These are phyloP conservation scores for Phoma sp. DNA, from an alignment of 2,329 filamentous ascomycete species.

Conservation along the genomic window DNA sequence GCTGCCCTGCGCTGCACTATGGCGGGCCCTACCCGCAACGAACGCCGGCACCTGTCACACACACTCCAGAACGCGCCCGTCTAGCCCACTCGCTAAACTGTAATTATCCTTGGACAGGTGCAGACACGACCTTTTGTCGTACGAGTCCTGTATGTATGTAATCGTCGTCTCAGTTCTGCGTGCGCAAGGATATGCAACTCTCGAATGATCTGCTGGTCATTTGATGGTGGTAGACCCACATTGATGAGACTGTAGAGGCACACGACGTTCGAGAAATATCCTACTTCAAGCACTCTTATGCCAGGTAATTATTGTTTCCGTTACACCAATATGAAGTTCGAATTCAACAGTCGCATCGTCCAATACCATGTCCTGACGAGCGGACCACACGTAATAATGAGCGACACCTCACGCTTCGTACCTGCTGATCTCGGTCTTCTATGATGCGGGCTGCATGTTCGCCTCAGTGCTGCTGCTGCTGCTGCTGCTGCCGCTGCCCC, in stretches of 20 bases:
- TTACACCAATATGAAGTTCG: slow-evolving; percentile 2
- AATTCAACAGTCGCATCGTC: background rate
- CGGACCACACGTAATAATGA: slow-evolving; percentile 5
- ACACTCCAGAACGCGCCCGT: slow-evolving; percentile 4
- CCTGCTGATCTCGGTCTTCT: background rate
- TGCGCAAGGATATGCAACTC: slow-evolving; percentile 8
- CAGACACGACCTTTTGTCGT: too few species aligned
- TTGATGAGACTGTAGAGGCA: background rate
- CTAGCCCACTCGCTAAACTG: too few species aligned
- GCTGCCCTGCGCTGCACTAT: background rate
- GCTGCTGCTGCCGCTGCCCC: too few species aligned
- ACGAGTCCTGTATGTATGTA: background rate
- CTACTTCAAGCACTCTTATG: slow-evolving; percentile 4
- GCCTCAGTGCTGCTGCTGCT: background rate
- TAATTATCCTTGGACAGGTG: too few species aligned
- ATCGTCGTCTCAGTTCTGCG: slow-evolving; percentile 4
- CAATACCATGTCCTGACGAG: background rate
- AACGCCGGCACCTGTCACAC: slow-evolving; percentile 8
- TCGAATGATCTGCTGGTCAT: slow-evolving; percentile 17
- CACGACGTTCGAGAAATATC: slow-evolving; percentile 3
- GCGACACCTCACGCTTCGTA: background rate
- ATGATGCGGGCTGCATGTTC: background rate
- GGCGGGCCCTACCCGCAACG: slow-evolving; percentile 6
- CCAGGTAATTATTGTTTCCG: slow-evolving; percentile 3
- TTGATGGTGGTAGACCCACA: slow-evolving; percentile 9